Conservation (phyloP, 768 basidiomycete species). For the Naganishia randhawae region DNA sequence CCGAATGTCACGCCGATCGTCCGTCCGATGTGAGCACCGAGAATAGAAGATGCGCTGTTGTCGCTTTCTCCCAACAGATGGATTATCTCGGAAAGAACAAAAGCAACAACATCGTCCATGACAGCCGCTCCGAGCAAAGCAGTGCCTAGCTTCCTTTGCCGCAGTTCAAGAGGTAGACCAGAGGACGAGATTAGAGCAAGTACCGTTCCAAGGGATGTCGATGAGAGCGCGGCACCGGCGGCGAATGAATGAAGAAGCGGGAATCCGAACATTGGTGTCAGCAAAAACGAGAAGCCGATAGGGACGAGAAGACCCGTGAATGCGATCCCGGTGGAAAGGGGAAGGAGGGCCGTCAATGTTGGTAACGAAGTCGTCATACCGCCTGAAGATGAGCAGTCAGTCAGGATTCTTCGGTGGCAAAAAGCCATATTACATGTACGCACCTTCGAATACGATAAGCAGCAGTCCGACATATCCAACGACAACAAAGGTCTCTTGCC, state of each 20-base stretch:
- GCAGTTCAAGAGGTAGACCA: constrained; percentile 50
- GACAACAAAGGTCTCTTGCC: constrained; percentile 56
- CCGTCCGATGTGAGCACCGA: constrained; percentile 53
- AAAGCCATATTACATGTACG: background rate
- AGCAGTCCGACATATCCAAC: constrained; percentile 56
- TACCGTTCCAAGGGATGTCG: constrained; percentile 66
- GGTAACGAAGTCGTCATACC: constrained; percentile 58
- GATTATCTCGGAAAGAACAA: constrained; percentile 61
- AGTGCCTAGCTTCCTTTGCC: constrained; percentile 58
- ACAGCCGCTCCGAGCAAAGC: constrained; percentile 63
- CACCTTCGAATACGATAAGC: constrained; percentile 59
- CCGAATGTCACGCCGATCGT: constrained; percentile 61
- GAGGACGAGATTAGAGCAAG: constrained; percentile 57
- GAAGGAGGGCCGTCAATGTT: constrained; percentile 55
- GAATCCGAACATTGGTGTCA: constrained; percentile 58
- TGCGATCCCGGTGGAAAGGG: constrained; percentile 57
- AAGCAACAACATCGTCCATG: constrained; percentile 63
- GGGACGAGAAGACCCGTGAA: constrained; percentile 55
- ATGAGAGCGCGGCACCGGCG: constrained; percentile 62
- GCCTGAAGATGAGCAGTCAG: constrained; percentile 47
- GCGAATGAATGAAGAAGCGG: constrained; percentile 60
- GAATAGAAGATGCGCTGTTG: constrained; percentile 1
- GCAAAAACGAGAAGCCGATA: constrained; percentile 45
- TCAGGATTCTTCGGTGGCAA: background rate
- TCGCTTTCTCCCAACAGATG: constrained; percentile 38